phyloP scores from a whole-genome alignment of 495 filamentous ascomycete species.

The Amphirosellinia nigrospora region DNA sequence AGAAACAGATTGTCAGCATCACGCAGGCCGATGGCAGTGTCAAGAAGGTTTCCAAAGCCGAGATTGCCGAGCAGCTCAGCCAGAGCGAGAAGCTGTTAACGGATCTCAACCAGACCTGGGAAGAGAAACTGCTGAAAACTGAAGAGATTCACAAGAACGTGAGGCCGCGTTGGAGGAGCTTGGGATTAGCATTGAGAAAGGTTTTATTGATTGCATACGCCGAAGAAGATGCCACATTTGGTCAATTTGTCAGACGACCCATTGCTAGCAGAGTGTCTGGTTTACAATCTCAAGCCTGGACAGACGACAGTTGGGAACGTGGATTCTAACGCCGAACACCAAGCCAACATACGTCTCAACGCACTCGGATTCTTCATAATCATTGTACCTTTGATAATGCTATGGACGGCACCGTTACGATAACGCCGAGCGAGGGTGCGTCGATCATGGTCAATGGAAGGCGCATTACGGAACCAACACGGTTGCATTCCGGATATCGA shows the following conservation, averaged over 20 bases:
- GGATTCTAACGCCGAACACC: constrained; percentile 74
- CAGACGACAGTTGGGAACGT: constrained; percentile 92
- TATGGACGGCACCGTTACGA: constrained; percentile 84
- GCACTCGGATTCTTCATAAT: constrained; percentile 86
- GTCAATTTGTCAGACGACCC: constrained; percentile 98
- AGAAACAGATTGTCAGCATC: constrained; percentile 96
- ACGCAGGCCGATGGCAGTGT: constrained; percentile 81
- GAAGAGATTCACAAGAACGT: constrained; percentile 95
- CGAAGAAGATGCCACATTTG: constrained; percentile 98
- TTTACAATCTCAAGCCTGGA: constrained; percentile 98
- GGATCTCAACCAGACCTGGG: constrained; percentile 99
- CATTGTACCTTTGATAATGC: constrained; percentile 93
- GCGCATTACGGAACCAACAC: constrained; percentile 79
- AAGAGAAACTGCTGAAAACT: constrained; percentile 92
- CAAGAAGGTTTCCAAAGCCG: constrained; percentile 97
- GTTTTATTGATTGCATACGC: constrained; percentile 92
- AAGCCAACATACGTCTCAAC: constrained; percentile 89
- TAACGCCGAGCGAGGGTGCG: constrained; percentile 86
- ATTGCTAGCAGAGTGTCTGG: constrained; percentile 91
- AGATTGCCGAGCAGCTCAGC: constrained; percentile 94
- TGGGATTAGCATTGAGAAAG: constrained; percentile 98
- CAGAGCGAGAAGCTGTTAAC: constrained; percentile 96
- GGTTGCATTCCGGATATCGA: constrained; percentile 88
- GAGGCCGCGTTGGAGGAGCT: constrained; percentile 95
- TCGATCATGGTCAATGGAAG: constrained; percentile 98